Evolutionary conservation across 2,329 filamentous ascomycete genomes (phyloP), one percentile per base, ranked within the genome.

Genomic region (Aureobasidium subglaciale): DNA sequence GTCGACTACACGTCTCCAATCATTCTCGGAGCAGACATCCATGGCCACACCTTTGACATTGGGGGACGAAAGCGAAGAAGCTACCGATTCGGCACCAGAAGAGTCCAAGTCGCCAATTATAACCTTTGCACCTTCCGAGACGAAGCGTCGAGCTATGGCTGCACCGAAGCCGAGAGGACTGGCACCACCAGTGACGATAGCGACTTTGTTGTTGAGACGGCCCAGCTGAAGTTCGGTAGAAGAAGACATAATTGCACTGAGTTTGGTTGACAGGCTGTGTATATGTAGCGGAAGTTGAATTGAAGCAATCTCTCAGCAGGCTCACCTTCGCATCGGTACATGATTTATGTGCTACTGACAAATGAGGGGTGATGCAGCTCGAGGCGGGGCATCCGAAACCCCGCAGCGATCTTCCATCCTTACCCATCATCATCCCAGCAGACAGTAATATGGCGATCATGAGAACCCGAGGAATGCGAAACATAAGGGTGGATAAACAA

Each of bases 71-170:
- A 77, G 73, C 4, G 46, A 37, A 5, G 24, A 67, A 2, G 82
- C 83, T 0, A 76, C 75, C 4, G 74, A 67, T 59, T 75, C 67
- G 2, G 82, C 83, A 1, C 76, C 75, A 1, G 75, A 68, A 15
- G 76, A 69, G 27, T 81, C 79, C 58, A 87, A 73, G 65, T 87
- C 84, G 2, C 80, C 80, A 53, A 87, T 78, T 49, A 86, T 67
- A 30, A 86, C 82, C 59, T 76, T 76, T 48, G 77, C 78, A 35
- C 83, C 83, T 68, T 86, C 82, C 22, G 75, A 65, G 5, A 77
- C 73, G 65, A 85, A 85, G 55, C 79, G 79, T 55, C 75, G 71
- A 0, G 78, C 78, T 52, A 86, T 85, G 30, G 78, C 82, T 56
- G 78, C 80, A 55, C 83, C 83, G 61, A 87, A 87, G 2, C 84